Percentiles rank a stretch among this genome's conserved stretches.
Conservation (phyloP, 108 stramenopile genomes). For the Skeletonema menzelii region DNA sequence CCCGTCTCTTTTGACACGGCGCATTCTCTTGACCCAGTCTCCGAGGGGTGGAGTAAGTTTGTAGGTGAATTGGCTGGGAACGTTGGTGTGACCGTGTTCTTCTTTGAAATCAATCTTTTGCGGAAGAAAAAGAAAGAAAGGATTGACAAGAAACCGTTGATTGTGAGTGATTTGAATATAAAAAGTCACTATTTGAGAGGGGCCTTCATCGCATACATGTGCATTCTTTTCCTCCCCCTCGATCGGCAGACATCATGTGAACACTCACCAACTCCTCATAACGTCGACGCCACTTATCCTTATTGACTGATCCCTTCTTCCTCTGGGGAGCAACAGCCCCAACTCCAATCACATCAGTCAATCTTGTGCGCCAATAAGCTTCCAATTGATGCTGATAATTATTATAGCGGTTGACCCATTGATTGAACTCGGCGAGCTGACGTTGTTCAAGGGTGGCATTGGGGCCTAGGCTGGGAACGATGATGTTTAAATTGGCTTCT, state of each 20-base stretch:
- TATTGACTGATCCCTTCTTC: not conserved
- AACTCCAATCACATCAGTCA: not conserved
- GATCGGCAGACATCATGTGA: not conserved
- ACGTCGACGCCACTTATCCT: not conserved
- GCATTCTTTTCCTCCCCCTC: not conserved
- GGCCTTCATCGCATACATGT: too few species aligned
- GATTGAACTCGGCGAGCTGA: slow-evolving; percentile 23
- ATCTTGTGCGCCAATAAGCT: slow-evolving; percentile 6
- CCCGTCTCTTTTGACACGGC: not conserved
- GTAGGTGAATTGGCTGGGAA: slow-evolving; percentile 6
- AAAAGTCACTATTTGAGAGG: not conserved
- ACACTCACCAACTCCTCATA: slow-evolving; percentile 13
- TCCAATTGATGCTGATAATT: slow-evolving; percentile 16
- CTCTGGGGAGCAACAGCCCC: not conserved
- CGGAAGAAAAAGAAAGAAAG: not conserved
- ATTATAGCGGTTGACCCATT: slow-evolving; percentile 22
- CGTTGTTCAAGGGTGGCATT: slow-evolving; percentile 1
- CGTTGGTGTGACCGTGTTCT: slow-evolving; percentile 20
- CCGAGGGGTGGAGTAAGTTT: slow-evolving; percentile 10
- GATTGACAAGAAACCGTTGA: not conserved
- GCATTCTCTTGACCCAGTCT: slow-evolving; percentile 18
- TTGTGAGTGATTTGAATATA: not conserved
- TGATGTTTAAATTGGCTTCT: not conserved
- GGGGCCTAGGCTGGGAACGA: not conserved
- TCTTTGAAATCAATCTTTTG: not conserved